These are phyloP conservation scores for Penicillium digitatum DNA, from an alignment of 2,329 filamentous ascomycete species.

Conservation along the genomic window DNA sequence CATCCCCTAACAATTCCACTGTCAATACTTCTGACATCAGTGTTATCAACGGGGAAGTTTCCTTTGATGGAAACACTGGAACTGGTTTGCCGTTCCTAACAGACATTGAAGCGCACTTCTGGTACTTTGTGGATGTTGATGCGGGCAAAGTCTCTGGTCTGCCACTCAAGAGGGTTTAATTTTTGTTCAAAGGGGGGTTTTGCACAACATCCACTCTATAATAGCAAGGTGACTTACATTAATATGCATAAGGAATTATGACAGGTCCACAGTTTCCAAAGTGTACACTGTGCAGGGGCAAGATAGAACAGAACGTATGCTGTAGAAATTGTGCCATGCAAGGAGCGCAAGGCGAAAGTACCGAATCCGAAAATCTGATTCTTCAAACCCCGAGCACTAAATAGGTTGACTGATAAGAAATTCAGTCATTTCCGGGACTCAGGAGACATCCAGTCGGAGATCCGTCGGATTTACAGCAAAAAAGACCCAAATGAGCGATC, in stretches of 20 bases:
- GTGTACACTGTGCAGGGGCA: neutral
- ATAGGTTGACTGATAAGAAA: neutral
- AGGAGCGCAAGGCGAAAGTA: neutral
- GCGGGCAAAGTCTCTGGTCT: conserved; percentile 16
- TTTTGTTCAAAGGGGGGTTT: too few relatives aligned
- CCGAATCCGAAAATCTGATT: neutral
- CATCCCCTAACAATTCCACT: conserved; percentile 23
- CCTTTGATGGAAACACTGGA: conserved; percentile 25
- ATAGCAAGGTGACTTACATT: neutral
- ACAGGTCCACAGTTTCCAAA: neutral
- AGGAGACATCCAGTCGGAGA: neutral
- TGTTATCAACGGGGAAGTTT: conserved; percentile 23
- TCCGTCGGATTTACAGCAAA: neutral
- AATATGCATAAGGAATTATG: neutral
- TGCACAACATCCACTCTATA: too few relatives aligned
- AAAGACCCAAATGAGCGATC: neutral
- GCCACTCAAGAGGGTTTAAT: conserved; percentile 9
- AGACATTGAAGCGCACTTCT: conserved; percentile 22
- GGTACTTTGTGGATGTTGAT: conserved; percentile 26
- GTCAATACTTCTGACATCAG: conserved; percentile 20
- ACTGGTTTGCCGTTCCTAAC: conserved; percentile 18
- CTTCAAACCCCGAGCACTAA: neutral
- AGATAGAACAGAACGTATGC: too few relatives aligned
- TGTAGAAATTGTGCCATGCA: too few relatives aligned
- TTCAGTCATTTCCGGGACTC: neutral